Base-by-base conservation (phyloP, 805 yeast species). In the Ogataea corticis region DNA sequence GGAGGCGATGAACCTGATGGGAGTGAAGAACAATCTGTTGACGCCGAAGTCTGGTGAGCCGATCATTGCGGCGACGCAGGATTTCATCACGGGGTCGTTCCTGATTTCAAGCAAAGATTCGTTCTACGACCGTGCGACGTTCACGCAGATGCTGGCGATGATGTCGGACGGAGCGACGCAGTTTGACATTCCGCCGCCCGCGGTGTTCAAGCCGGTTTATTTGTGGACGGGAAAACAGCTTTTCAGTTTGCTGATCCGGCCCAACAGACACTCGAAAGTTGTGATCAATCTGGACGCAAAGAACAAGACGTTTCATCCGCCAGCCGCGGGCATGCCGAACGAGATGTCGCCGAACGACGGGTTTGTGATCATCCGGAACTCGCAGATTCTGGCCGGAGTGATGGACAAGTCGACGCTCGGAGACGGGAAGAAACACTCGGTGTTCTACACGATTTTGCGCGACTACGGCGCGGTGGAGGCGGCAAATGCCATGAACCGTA, bases 281-380 rank as follows among this genome's bases (percentile, higher is more conserved):
- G 72, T 85, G 7, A 90, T 94, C 62, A 94, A 94, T 61, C 71
- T 94, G 54, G 97, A 94, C 63, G 97, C 97, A 4, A 94, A 92
- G 62, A 88, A 88, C 66, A 94, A 94, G 66, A 90, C 96, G 0
- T 94, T 77, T 62, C 73, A 72, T 16, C 88, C 96, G 1, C 98
- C 98, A 3, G 67, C 70, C 28, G 65, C 72, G 25, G 84, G 87
- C 2, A 73, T 76, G 49, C 94, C 96, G 3, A 83, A 76, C 56
- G 99, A 94, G 66, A 91, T 94, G 98, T 89, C 97, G 5, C 96
- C 96, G 37, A 94, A 94, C 65, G 99, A 94, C 67, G 97, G 99
- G 7, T 95, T 76, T 58, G 95, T 92, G 27, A 70, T 95, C 42
- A 88, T 94, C 46, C 75, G 97, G 59, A 96, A 96, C 15, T 89